phyloP scores from a whole-genome alignment of 2,329 filamentous ascomycete genomes.

The Microdochium nivale region DNA sequence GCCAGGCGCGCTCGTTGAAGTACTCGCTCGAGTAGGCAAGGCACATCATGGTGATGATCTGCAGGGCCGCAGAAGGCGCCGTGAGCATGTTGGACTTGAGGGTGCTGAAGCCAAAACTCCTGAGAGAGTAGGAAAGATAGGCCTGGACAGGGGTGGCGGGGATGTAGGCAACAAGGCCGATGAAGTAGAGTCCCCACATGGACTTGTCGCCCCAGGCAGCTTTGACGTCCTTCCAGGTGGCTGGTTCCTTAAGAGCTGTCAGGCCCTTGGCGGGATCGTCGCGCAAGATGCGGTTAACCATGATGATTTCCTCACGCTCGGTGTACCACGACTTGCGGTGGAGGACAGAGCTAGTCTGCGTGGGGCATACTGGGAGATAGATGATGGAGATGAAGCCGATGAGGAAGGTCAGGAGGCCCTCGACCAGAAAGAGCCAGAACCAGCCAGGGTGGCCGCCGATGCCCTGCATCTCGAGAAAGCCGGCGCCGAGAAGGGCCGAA shows the following conservation, averaged over 20 bases:
- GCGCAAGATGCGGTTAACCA: conserved; percentile 51
- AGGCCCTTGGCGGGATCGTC: conserved; percentile 46
- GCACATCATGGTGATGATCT: conserved; percentile 46
- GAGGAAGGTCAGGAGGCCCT: conserved; percentile 33
- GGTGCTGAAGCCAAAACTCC: conserved; percentile 46
- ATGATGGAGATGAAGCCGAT: conserved; percentile 46
- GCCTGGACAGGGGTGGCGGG: conserved; percentile 35
- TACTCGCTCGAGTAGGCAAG: conserved; percentile 46
- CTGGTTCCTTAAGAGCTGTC: conserved; percentile 33
- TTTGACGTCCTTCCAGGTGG: conserved; percentile 32
- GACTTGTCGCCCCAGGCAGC: conserved; percentile 34
- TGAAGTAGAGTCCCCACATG: conserved; percentile 40
- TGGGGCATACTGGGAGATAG: conserved; percentile 57
- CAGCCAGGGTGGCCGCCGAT: conserved; percentile 38
- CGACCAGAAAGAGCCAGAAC: conserved; percentile 40
- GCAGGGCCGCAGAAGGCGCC: conserved; percentile 47
- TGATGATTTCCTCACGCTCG: conserved; percentile 59
- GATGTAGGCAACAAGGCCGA: conserved; percentile 40
- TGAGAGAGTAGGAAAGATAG: conserved; percentile 48
- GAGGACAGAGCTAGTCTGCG: conserved; percentile 52
- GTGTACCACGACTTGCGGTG: conserved; percentile 58
- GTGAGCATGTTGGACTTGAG: conserved; percentile 56
- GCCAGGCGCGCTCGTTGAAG: conserved; percentile 44
- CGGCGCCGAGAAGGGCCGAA: conserved; percentile 37
- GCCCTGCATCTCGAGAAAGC: conserved; percentile 40